Percentiles rank a stretch among this genome's conserved stretches.
Evolutionary conservation across 2,329 filamentous ascomycete genomes (phyloP).

Genomic region (Akanthomyces muscarius): DNA sequence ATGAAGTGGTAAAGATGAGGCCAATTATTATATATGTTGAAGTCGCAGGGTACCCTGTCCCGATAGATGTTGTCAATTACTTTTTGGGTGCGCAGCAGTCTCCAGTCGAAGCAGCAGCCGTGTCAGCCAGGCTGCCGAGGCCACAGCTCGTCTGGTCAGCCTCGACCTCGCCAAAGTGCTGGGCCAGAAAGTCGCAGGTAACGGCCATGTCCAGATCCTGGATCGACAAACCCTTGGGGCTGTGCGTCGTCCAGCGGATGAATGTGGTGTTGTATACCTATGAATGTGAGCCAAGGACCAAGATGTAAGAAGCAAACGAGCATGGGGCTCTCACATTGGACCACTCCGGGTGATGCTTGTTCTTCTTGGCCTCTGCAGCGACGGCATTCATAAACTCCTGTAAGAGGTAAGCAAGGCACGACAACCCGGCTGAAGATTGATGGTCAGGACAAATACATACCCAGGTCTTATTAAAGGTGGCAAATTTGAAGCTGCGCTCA

Average conservation of each 20-base stretch:
- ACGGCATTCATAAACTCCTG: conserved; percentile 74
- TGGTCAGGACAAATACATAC: conserved; percentile 35
- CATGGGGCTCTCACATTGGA: conserved; percentile 53
- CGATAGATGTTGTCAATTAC: background rate
- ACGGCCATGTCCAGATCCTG: conserved; percentile 60
- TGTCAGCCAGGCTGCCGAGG: conserved; percentile 43
- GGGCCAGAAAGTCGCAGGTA: conserved; percentile 58
- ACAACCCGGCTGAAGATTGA: too few species aligned
- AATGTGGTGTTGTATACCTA: conserved; percentile 67
- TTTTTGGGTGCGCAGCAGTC: conserved; percentile 52
- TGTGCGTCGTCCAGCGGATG: conserved; percentile 71
- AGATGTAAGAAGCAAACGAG: background rate
- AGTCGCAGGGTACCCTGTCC: background rate
- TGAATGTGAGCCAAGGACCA: background rate
- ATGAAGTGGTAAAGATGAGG: background rate
- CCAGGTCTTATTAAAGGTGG: conserved; percentile 63
- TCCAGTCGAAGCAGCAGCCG: conserved; percentile 42
- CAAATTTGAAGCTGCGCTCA: conserved; percentile 59
- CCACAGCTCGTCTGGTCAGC: conserved; percentile 32
- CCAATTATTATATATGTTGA: background rate
- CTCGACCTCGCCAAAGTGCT: conserved; percentile 52
- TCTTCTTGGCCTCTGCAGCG: conserved; percentile 61
- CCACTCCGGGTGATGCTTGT: conserved; percentile 74
- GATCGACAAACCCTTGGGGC: conserved; percentile 58
- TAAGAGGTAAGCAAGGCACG: background rate